These are phyloP conservation scores for Ophiocordyceps unilateralis DNA, from an alignment of 2,329 filamentous ascomycete genomes.

Conservation along the genomic window DNA sequence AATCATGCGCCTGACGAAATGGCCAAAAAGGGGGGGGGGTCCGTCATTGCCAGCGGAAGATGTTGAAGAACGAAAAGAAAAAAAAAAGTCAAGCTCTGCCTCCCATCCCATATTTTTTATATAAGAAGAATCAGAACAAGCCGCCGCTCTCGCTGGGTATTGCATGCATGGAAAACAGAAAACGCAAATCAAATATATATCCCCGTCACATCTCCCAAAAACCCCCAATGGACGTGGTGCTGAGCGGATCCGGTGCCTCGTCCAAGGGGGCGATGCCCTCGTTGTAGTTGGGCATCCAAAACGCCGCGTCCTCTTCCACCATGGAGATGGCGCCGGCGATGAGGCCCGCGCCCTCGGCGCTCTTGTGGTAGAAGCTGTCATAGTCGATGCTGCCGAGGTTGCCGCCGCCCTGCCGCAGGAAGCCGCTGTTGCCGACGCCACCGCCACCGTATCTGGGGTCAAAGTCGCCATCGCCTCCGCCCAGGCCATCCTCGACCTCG, in stretches of 20 bases:
- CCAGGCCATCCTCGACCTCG: constrained; percentile 43
- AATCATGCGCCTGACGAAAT: no score
- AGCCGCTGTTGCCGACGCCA: no score
- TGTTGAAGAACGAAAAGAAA: background rate
- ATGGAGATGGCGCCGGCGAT: constrained; percentile 25
- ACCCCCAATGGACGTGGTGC: constrained; percentile 12
- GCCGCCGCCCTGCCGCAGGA: constrained; percentile 26
- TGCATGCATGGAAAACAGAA: constrained; percentile 11
- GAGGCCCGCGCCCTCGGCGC: constrained; percentile 18
- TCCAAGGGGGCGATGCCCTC: constrained; percentile 18
- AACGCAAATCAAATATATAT: no score
- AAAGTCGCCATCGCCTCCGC: constrained; percentile 30
- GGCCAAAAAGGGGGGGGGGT: no score
- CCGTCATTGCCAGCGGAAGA: no score
- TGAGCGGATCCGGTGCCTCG: constrained; percentile 17
- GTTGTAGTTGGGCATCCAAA: constrained; percentile 31
- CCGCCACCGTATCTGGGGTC: constrained; percentile 24
- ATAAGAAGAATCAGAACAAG: background rate
- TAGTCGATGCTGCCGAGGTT: constrained; percentile 28
- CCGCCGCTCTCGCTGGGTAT: constrained; percentile 10
- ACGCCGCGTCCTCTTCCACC: constrained; percentile 32
- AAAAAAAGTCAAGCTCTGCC: background rate
- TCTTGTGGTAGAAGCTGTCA: constrained; percentile 36
- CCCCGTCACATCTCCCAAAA: constrained; percentile 19
- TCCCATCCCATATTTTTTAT: background rate